Conservation (phyloP, 306 rosid species). For the Acacia melanoxylon region DNA sequence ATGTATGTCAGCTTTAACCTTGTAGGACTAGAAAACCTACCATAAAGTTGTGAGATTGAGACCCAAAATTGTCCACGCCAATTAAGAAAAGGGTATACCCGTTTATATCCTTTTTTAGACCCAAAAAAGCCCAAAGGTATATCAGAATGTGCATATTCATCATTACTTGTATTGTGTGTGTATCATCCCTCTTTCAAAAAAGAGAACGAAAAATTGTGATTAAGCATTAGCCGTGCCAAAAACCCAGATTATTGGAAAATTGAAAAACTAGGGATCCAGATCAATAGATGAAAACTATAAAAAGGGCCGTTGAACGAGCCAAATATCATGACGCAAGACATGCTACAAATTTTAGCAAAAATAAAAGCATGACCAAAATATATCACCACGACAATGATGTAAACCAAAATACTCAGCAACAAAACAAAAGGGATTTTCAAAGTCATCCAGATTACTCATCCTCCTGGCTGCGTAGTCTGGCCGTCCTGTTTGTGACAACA, state of each 20-base stretch:
- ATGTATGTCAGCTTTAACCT: neutral
- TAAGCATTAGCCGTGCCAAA: neutral
- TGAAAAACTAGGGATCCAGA: neutral
- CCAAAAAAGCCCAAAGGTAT: neutral
- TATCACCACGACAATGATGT: neutral
- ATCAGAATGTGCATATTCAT: neutral
- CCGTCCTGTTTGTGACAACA: conserved; percentile 84
- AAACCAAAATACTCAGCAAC: conserved; percentile 19
- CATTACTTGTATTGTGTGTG: too few species aligned
- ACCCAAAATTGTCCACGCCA: neutral
- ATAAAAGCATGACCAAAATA: conserved; percentile 6
- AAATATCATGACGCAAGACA: conserved; percentile 12
- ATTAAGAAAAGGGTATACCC: neutral
- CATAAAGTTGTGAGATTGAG: neutral
- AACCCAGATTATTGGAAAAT: neutral
- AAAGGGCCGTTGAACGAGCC: neutral
- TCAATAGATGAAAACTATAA: neutral
- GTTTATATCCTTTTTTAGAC: neutral
- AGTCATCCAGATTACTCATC: conserved; percentile 58
- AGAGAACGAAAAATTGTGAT: neutral
- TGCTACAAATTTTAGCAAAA: neutral
- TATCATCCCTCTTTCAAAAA: too few species aligned
- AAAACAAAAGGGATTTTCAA: conserved; percentile 14
- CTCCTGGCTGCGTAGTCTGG: conserved; percentile 87
- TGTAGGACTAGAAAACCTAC: neutral